A percentile compares a stretch with the other conserved stretches of the same genome.
phyloP scores from a whole-genome alignment of 768 basidiomycete genomes.

The Suillus tomentosus region DNA sequence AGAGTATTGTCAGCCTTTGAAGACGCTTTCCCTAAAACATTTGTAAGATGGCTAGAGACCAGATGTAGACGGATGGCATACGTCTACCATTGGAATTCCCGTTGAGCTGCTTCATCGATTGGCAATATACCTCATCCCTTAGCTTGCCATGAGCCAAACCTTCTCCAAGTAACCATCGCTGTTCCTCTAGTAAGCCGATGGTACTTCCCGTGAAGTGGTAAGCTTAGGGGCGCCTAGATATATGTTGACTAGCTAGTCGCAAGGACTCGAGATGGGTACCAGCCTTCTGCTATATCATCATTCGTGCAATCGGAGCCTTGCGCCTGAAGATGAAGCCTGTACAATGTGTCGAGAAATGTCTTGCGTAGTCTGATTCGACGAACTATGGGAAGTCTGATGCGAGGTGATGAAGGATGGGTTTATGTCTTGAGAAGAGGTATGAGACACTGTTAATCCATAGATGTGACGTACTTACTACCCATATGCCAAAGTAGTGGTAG shows the following conservation, averaged over 20 bases:
- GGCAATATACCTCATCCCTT: conserved; percentile 92
- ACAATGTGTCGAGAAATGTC: conserved; percentile 87
- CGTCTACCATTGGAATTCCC: conserved; percentile 67
- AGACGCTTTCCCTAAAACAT: conserved; percentile 67
- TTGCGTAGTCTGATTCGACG: conserved; percentile 81
- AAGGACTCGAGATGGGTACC: conserved; percentile 1
- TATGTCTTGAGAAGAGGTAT: conserved; percentile 42
- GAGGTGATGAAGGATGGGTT: conserved; percentile 69
- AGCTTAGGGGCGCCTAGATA: conserved; percentile 57
- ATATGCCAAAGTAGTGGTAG: conserved; percentile 54
- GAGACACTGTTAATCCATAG: conserved; percentile 15
- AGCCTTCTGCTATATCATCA: conserved; percentile 93
- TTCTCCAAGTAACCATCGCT: conserved; percentile 81
- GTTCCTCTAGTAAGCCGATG: conserved; percentile 70
- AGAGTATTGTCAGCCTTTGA: conserved; percentile 91
- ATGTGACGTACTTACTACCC: conserved; percentile 49
- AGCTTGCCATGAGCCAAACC: conserved; percentile 81
- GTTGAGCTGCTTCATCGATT: conserved; percentile 88
- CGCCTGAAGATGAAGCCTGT: conserved; percentile 86
- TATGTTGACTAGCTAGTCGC: neutral
- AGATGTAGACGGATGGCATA: conserved; percentile 40
- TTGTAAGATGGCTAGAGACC: conserved; percentile 2
- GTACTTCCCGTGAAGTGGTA: conserved; percentile 47
- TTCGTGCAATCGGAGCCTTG: conserved; percentile 76
- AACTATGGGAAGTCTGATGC: conserved; percentile 87